A percentile compares a stretch with the other conserved stretches of the same genome.
Evolutionary conservation across 139 green algal species (phyloP).

Genomic region (Mychonastes homosphaera): DNA sequence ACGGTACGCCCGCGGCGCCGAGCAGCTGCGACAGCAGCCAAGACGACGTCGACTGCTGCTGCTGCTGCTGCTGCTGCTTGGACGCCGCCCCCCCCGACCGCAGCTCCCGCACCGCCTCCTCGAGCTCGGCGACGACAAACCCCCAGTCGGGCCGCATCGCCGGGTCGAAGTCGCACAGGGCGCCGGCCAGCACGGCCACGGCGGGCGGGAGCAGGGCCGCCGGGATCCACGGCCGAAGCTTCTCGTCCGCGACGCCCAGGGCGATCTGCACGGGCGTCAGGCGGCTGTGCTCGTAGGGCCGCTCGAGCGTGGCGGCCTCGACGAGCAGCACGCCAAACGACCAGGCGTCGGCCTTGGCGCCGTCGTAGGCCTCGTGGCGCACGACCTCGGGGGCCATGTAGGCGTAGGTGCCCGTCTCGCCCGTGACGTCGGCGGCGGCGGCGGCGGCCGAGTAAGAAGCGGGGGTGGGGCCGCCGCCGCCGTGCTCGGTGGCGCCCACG

Average conservation of each 20-base stretch:
- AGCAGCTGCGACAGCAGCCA: too few species aligned
- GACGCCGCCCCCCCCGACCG: too few species aligned
- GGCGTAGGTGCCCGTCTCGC: slow-evolving; percentile 77
- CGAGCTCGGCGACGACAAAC: slow-evolving; percentile 27
- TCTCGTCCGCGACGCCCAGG: slow-evolving; percentile 39
- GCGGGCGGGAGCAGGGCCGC: slow-evolving; percentile 13
- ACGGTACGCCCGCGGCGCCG: too few species aligned
- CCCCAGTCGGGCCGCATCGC: slow-evolving; percentile 45
- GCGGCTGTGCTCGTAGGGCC: slow-evolving; percentile 56
- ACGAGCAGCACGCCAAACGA: slow-evolving; percentile 66
- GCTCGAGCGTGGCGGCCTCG: slow-evolving; percentile 49
- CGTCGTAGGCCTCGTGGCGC: slow-evolving; percentile 44
- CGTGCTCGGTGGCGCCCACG: too few species aligned
- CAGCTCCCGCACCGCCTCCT: slow-evolving; percentile 11
- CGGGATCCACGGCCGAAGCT: slow-evolving; percentile 42
- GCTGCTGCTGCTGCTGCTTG: too few species aligned
- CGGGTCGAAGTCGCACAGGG: slow-evolving; percentile 46
- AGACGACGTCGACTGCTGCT: too few species aligned
- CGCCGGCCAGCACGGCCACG: slow-evolving; percentile 29
- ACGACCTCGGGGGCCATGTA: slow-evolving; percentile 86
- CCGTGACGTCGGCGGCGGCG: slow-evolving; percentile 38
- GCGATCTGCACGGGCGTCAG: slow-evolving; percentile 58
- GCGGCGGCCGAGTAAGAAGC: too few species aligned
- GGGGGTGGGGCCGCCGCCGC: too few species aligned
- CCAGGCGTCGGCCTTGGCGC: slow-evolving; percentile 65